phyloP scores from a whole-genome alignment of 371 early-diverging fungal genomes.

The Mortierella sp. region DNA sequence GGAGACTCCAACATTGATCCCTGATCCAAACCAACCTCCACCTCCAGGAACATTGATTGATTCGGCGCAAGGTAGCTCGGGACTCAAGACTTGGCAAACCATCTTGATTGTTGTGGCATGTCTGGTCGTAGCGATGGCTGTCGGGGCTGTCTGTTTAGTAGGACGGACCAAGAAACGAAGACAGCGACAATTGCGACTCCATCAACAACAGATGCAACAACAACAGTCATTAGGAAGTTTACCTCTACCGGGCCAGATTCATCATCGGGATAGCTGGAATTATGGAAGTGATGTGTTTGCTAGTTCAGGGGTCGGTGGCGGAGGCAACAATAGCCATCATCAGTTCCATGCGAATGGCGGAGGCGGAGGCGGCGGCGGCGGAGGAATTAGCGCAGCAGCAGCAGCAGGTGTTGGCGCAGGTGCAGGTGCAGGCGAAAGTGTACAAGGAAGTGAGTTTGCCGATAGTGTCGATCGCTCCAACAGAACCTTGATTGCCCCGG shows the following conservation, averaged over 20 bases:
- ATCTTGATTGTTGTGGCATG: conserved; percentile 26
- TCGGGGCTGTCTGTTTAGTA: conserved; percentile 12
- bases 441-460: conserved; percentile 12
- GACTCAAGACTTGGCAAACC: conserved; percentile 27
- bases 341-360: too few species aligned
- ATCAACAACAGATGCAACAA: too few species aligned
- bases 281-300: background rate
- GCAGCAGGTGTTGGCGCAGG: background rate
- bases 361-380: background rate
- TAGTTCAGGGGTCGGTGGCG: too few species aligned
- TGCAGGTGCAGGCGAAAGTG: conserved; percentile 1
- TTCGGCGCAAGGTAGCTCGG: background rate
- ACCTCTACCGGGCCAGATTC: too few species aligned
- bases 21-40: conserved; percentile 31
- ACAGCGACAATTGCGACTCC: too few species aligned
- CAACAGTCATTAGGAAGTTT: too few species aligned
- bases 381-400: background rate
- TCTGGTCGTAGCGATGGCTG: conserved; percentile 20
- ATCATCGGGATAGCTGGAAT: background rate
- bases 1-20: conserved; percentile 15
- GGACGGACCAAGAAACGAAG: conserved; percentile 19
- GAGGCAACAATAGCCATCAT: too few species aligned
- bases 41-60: conserved; percentile 12
- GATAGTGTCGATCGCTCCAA: conserved; percentile 2
- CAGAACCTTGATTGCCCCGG: background rate